A percentile compares a stretch with the other conserved stretches of the same genome.
These are phyloP conservation scores for Venustampulla echinocandica DNA, from an alignment of 495 filamentous ascomycete species.

Conservation along the genomic window DNA sequence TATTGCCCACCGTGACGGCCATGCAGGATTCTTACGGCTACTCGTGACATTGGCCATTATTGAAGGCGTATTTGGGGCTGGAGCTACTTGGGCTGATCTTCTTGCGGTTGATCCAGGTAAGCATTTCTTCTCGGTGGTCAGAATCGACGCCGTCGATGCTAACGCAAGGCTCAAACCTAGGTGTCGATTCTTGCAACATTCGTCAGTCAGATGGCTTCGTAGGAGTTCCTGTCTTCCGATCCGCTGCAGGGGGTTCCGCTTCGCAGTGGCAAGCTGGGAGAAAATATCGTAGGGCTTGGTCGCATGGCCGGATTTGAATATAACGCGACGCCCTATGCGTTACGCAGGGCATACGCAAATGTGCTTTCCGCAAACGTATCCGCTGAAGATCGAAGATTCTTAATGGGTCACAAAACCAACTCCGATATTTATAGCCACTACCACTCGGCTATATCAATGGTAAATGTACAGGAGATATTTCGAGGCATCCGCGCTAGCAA, in stretches of 20 bases:
- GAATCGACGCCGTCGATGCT: background rate
- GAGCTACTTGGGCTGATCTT: background rate
- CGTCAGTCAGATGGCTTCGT: background rate
- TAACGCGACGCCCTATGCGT: background rate
- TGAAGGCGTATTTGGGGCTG: background rate
- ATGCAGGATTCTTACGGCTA: conserved; percentile 2
- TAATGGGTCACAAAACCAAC: conserved; percentile 3
- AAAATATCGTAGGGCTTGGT: background rate
- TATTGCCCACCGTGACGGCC: background rate
- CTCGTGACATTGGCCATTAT: background rate
- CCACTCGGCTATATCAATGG: background rate
- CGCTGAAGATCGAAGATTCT: conserved; percentile 1
- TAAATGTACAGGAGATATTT: background rate
- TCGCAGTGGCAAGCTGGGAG: background rate
- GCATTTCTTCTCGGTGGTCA: background rate
- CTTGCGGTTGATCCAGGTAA: conserved; percentile 1
- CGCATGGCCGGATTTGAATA: background rate
- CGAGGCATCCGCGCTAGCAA: background rate
- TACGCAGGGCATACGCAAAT: background rate
- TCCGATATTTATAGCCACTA: conserved; percentile 1
- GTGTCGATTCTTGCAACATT: background rate
- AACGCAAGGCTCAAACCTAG: background rate
- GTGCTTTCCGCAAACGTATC: background rate
- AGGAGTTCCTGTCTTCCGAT: background rate
- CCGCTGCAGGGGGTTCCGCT: background rate